These are phyloP conservation scores for Tuber indicum DNA, from an alignment of 495 filamentous ascomycete genomes.

Conservation along the genomic window DNA sequence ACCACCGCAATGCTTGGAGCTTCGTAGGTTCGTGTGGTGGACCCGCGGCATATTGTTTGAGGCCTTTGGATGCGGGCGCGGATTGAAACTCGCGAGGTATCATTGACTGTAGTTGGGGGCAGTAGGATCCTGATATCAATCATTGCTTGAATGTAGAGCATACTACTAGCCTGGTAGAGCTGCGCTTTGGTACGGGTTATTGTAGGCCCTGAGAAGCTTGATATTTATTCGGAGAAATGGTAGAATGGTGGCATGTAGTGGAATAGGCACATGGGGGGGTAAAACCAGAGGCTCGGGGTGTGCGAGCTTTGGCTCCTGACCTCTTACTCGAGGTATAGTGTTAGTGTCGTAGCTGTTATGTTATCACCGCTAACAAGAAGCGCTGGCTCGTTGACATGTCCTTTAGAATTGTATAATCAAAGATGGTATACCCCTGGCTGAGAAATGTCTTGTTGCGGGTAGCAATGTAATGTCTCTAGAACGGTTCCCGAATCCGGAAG, in stretches of 20 bases:
- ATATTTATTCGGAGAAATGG: neutral
- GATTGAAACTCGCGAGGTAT: neutral
- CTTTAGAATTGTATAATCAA: neutral
- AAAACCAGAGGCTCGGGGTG: neutral
- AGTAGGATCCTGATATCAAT: neutral
- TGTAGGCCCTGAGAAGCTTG: neutral
- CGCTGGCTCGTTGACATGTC: neutral
- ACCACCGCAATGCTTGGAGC: neutral
- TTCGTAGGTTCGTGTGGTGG: neutral
- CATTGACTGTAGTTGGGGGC: neutral
- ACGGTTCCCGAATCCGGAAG: neutral
- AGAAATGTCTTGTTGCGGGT: neutral
- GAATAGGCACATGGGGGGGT: neutral
- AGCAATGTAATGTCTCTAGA: neutral
- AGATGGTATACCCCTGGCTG: neutral
- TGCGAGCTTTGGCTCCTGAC: neutral
- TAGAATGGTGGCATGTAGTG: neutral
- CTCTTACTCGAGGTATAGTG: neutral
- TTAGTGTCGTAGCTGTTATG: neutral
- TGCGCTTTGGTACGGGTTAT: neutral
- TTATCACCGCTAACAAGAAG: neutral
- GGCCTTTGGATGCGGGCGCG: neutral
- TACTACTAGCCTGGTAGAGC: neutral
- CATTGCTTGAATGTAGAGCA: rapidly evolving
- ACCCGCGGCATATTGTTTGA: neutral